These are phyloP conservation scores for Scenedesmus sp. DNA, from an alignment of 163 green algal genomes.

Conservation along the genomic window DNA sequence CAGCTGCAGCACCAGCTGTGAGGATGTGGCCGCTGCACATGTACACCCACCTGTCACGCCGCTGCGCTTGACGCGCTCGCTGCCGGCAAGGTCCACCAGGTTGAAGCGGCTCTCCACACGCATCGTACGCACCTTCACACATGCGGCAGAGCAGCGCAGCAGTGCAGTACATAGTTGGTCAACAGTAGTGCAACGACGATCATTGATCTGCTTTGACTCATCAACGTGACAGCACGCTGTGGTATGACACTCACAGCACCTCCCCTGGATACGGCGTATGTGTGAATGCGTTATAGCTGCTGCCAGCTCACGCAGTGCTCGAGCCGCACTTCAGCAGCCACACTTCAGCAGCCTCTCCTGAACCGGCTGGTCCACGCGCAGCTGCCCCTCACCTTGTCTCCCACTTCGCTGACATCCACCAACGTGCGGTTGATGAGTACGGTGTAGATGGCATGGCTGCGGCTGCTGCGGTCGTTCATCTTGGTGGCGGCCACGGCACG, in stretches of 20 bases:
- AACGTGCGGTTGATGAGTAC: conserved; percentile 81
- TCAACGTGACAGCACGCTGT: too few species aligned
- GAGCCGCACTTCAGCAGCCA: background rate
- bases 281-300: background rate
- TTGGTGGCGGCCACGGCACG: conserved; percentile 69
- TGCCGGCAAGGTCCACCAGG: conserved; percentile 82
- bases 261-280: too few species aligned
- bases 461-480: conserved; percentile 91
- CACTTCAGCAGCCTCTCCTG: background rate
- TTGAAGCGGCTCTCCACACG: conserved; percentile 76
- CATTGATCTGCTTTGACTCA: too few species aligned
- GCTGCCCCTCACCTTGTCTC: conserved; percentile 67
- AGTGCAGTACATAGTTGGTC: background rate
- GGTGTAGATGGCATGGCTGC: conserved; percentile 94
- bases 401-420: conserved; percentile 73
- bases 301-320: background rate
- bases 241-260: too few species aligned
- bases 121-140: conserved; percentile 62
- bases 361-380: too few species aligned
- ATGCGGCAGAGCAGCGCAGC: background rate
- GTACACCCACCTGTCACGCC: conserved; percentile 59
- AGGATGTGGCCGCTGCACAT: background rate
- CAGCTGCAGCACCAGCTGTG: conserved; percentile 52
- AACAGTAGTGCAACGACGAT: background rate
- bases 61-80: conserved; percentile 77